These are phyloP conservation scores for Pseudocercospora macadamiae DNA, from an alignment of 2,329 filamentous ascomycete genomes.

Conservation along the genomic window DNA sequence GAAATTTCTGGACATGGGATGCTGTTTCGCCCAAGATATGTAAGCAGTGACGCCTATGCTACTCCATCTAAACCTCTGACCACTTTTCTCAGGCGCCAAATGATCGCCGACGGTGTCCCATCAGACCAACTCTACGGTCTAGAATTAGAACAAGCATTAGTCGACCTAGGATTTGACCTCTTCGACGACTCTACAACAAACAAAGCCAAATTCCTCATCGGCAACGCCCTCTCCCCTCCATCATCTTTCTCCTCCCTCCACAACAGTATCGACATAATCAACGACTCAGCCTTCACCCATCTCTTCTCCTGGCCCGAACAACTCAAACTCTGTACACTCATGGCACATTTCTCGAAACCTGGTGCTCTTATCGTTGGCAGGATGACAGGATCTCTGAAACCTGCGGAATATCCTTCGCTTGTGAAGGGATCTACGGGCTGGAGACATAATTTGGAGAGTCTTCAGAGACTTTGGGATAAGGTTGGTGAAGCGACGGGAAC, in stretches of 20 bases:
- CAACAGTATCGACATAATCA: slow-evolving; percentile 1
- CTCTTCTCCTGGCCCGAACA: background rate
- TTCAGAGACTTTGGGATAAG: slow-evolving; percentile 1
- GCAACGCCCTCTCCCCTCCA: background rate
- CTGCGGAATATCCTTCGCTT: background rate
- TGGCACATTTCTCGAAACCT: background rate
- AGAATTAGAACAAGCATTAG: slow-evolving; percentile 39
- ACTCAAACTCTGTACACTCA: slow-evolving; percentile 1
- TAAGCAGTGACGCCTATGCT: background rate
- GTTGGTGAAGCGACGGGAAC: background rate
- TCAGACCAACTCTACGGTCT: slow-evolving; percentile 38
- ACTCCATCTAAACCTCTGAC: slow-evolving; percentile 34
- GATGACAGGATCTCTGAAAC: background rate
- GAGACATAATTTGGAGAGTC: slow-evolving; percentile 2
- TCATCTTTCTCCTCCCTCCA: background rate
- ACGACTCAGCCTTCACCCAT: slow-evolving; percentile 6
- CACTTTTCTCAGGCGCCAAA: slow-evolving; percentile 31
- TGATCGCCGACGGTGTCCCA: slow-evolving; percentile 43
- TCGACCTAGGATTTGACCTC: slow-evolving; percentile 44
- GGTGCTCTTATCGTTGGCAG: background rate
- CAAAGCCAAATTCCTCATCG: background rate
- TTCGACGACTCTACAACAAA: slow-evolving; percentile 37
- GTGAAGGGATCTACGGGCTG: background rate
- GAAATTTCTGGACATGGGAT: slow-evolving; percentile 46
- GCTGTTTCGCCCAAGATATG: slow-evolving; percentile 35